Conservation (phyloP, 2,329 filamentous ascomycete genomes). For the Xylariaceae sp. region DNA sequence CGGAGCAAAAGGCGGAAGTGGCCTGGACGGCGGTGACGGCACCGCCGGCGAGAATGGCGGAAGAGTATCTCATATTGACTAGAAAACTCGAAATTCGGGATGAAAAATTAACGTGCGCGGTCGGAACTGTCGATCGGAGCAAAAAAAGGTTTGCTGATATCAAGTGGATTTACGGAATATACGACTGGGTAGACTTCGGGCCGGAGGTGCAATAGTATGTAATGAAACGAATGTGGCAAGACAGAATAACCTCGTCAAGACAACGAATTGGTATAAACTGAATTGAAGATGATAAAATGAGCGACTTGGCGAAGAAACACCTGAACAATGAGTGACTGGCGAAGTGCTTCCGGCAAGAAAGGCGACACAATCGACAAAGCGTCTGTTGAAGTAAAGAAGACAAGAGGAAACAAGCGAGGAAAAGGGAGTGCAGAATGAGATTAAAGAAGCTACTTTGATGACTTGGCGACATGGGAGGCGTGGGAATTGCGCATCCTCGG, state of each 20-base stretch:
- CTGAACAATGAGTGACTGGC: constrained; percentile 26
- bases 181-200: not conserved
- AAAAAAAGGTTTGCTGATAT: not conserved
- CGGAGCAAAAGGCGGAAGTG: constrained; percentile 13
- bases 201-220: constrained; percentile 3
- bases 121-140: not conserved
- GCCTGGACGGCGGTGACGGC: constrained; percentile 23
- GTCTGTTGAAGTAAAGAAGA: constrained; percentile 7
- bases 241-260: constrained; percentile 7
- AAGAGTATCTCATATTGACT: constrained; percentile 21
- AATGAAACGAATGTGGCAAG: constrained; percentile 20
- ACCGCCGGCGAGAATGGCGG: constrained; percentile 20
- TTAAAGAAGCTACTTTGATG: constrained; percentile 1
- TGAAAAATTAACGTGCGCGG: not conserved
- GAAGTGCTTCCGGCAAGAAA: constrained; percentile 23
- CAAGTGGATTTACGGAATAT: constrained; percentile 2
- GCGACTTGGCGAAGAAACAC: constrained; percentile 27
- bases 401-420: constrained; percentile 8
- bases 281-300: constrained; percentile 21
- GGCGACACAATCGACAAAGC: constrained; percentile 18
- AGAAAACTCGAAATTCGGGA: not conserved
- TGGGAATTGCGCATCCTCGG: constrained; percentile 11
- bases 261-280: constrained; percentile 10
- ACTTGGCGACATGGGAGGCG: not conserved
- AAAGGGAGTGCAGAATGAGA: constrained; percentile 14